These are phyloP conservation scores for Cytidiella melzeri DNA, from an alignment of 768 basidiomycete genomes.

Conservation along the genomic window DNA sequence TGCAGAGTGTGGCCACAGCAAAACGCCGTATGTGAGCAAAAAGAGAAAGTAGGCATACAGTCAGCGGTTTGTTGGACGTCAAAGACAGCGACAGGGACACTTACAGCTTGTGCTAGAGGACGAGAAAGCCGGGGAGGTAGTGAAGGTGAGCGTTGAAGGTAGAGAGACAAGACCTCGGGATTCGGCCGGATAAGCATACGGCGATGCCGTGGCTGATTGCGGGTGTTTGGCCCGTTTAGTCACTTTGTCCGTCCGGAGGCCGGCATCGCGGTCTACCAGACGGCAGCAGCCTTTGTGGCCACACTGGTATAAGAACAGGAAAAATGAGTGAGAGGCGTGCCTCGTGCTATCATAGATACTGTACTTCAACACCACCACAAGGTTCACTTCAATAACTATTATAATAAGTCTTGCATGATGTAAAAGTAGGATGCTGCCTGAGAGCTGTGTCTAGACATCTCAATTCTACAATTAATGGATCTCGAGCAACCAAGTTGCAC, in stretches of 20 bases:
- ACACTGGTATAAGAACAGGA: too few relatives aligned
- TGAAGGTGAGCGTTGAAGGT: not conserved
- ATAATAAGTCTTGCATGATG: too few relatives aligned
- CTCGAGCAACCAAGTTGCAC: too few relatives aligned
- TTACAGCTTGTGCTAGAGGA: not conserved
- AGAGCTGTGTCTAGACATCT: too few relatives aligned
- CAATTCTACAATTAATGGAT: too few relatives aligned
- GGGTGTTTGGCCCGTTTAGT: slow-evolving; percentile 5
- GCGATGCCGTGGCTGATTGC: slow-evolving; percentile 5
- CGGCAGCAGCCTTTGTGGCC: not conserved
- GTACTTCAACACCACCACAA: too few relatives aligned
- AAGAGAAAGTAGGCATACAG: not conserved
- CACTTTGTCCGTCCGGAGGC: not conserved
- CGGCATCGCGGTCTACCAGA: not conserved
- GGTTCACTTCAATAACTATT: too few relatives aligned
- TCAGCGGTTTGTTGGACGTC: not conserved
- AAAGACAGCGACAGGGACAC: not conserved
- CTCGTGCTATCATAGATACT: too few relatives aligned
- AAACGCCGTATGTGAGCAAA: not conserved
- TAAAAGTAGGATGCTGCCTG: too few relatives aligned
- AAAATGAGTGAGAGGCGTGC: too few relatives aligned
- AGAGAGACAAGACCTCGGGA: slow-evolving; percentile 1
- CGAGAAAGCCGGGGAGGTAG: not conserved
- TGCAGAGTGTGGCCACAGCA: not conserved
- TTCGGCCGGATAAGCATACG: not conserved